Evolutionary conservation across 1,284 basidiomycete species (phyloP).

Genomic region (Trichosporon ovoides): DNA sequence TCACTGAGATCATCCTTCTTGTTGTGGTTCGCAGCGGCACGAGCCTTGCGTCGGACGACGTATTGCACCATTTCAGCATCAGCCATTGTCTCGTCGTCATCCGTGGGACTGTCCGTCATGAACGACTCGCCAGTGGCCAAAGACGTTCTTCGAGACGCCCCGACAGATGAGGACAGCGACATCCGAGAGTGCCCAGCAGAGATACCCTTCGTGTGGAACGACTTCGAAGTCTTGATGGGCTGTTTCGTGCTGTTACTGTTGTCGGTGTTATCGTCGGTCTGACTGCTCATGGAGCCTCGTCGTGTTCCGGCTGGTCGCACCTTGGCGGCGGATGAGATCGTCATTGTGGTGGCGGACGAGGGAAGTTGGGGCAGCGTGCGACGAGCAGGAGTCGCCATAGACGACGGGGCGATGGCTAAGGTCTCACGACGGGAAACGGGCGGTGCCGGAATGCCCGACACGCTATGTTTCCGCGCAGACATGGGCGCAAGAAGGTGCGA

Average conservation of each 20-base stretch:
- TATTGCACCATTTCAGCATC: conserved; percentile 98
- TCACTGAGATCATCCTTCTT: conserved; percentile 81
- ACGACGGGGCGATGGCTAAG: conserved; percentile 3
- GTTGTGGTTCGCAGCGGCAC: conserved; percentile 62
- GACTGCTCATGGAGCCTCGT: conserved; percentile 20
- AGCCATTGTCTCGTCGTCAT: conserved; percentile 85
- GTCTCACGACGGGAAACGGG: conserved; percentile 17
- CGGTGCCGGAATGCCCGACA: conserved; percentile 18
- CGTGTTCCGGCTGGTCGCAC: conserved; percentile 19
- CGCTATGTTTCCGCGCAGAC: conserved; percentile 29
- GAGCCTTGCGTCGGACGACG: conserved; percentile 80
- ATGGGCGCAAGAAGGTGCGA: conserved; percentile 40
- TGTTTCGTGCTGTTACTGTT: conserved; percentile 13
- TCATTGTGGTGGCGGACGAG: conserved; percentile 39
- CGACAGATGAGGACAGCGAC: conserved; percentile 39
- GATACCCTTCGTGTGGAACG: conserved; percentile 38
- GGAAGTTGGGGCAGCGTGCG: conserved; percentile 57
- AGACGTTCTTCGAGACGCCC: conserved; percentile 30
- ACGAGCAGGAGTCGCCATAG: conserved; percentile 48
- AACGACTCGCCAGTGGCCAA: conserved; percentile 46
- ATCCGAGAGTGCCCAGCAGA: conserved; percentile 24
- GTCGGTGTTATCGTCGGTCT: conserved; percentile 9
- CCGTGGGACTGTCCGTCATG: conserved; percentile 55
- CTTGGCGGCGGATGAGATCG: conserved; percentile 41
- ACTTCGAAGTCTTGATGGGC: conserved; percentile 32